Base-by-base conservation (phyloP, 1,284 basidiomycete species). In the Grifola frondosa region DNA sequence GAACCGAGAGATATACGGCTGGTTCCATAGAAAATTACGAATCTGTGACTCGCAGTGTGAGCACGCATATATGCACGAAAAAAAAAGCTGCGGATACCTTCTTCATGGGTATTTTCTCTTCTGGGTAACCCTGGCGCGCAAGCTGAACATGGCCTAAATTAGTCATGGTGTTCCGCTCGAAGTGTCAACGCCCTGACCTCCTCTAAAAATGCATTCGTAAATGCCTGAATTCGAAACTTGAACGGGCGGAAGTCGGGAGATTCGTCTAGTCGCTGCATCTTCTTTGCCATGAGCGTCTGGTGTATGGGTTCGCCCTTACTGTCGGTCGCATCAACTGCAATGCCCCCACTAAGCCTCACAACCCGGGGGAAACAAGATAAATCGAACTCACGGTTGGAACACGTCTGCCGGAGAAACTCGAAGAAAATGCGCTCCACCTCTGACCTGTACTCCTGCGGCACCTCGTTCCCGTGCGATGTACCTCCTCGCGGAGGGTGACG, bases 201-300 rank as follows among this genome's bases (percentile, higher is more conserved):
- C 63, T 97, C 93, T 57, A 96, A 76, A 63, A 99, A 99, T 1
- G 90, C 91, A 58, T 95, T 93, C 11, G 96, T 98, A 68, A 99
- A 99, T 1, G 97, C 96, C 64, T 96, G 92, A 57, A 99, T 99
- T 42, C 97, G 84, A 71, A 99, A 99, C 68, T 98, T 98, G 84
- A 99, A 99, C 15, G 97, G 96, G 21, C 96, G 81, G 69, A 96
- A 99, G 68, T 98, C 96, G 34, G 87, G 84, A 34, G 91, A 94
- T 70, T 98, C 95, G 64, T 96, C 94, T 42, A 97, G 73, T 36
- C 91, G 83, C 57, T 92, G 88, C 95, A 97, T 97, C 74, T 97
- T 97, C 72, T 94, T 94, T 2, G 95, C 90, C 97, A 98, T 99
- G 55, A 99, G 77, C 30, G 94, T 94, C 69, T 99, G 97, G 65